phyloP scores from a whole-genome alignment of 2,329 filamentous ascomycete species.

The Dothistroma pini region DNA sequence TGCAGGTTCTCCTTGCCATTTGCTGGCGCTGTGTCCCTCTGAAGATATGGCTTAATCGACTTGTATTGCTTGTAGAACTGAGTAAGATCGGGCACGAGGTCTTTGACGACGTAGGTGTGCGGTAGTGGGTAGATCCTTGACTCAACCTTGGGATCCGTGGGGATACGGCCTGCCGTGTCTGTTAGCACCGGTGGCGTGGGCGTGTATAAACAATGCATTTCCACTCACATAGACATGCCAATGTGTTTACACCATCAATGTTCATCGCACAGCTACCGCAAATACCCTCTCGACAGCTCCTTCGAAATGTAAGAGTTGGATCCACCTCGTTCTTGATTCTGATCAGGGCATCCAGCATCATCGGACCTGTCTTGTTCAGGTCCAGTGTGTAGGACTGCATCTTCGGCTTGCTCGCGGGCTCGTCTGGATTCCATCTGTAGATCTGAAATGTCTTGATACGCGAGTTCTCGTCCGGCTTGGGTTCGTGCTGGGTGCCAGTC shows the following conservation, averaged over 20 bases:
- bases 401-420: slow-evolving; percentile 83
- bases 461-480: slow-evolving; percentile 54
- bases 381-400: slow-evolving; percentile 97
- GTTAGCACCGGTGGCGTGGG: slow-evolving; percentile 14
- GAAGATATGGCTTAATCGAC: slow-evolving; percentile 98
- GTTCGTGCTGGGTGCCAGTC: slow-evolving; percentile 59
- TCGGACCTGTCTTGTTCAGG: slow-evolving; percentile 97
- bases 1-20: slow-evolving; percentile 92
- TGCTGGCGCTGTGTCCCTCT: slow-evolving; percentile 76
- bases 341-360: slow-evolving; percentile 96
- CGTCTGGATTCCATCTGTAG: slow-evolving; percentile 98
- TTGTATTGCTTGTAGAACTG: slow-evolving; percentile 99
- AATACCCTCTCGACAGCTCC: slow-evolving; percentile 96
- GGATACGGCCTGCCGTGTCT: slow-evolving; percentile 76
- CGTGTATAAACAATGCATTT: neutral
- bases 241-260: slow-evolving; percentile 97
- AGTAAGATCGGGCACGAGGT: slow-evolving; percentile 94
- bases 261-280: slow-evolving; percentile 99
- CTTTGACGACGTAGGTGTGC: slow-evolving; percentile 99
- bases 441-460: slow-evolving; percentile 93
- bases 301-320: slow-evolving; percentile 90
- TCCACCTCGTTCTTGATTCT: slow-evolving; percentile 99
- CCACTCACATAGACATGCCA: slow-evolving; percentile 90
- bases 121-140: slow-evolving; percentile 96
- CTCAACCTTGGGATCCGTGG: slow-evolving; percentile 73